Percentiles rank a stretch among this genome's conserved stretches.
These are phyloP conservation scores for Alternaria conjuncta DNA, from an alignment of 2,329 filamentous ascomycete genomes.

Conservation along the genomic window DNA sequence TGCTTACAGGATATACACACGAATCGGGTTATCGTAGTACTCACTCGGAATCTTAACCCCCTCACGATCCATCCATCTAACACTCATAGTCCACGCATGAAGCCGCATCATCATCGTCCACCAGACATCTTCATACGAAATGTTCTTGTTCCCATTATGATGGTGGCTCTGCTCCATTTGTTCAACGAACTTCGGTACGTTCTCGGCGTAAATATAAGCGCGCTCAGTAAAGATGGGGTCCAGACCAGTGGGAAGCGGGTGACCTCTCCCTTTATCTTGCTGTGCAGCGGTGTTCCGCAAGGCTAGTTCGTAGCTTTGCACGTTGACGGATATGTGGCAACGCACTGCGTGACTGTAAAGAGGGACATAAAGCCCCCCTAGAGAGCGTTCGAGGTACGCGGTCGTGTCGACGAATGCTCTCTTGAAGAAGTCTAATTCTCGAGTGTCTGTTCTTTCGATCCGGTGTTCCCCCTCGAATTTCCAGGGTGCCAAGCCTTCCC, in stretches of 20 bases:
- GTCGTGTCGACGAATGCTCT: not conserved
- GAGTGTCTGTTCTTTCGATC: not conserved
- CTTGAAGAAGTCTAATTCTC: not conserved
- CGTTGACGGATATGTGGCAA: not conserved
- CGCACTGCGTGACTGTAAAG: not conserved
- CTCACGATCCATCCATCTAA: not conserved
- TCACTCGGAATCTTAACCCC: not conserved
- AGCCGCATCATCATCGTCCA: not conserved
- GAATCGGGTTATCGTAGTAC: not conserved
- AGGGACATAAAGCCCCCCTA: too few relatives aligned
- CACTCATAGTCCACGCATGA: not conserved
- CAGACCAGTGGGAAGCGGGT: accelerated
- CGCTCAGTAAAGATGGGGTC: not conserved
- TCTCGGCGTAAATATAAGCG: not conserved
- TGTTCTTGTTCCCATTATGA: not conserved
- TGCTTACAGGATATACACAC: not conserved
- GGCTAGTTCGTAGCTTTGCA: not conserved
- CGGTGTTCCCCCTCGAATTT: not conserved
- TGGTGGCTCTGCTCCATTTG: not conserved
- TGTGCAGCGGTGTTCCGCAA: not conserved
- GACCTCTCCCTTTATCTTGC: too few relatives aligned
- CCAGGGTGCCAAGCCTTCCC: not conserved
- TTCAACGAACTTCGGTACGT: not conserved
- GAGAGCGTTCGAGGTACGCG: not conserved
- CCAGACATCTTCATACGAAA: not conserved